Conservation (phyloP, 768 basidiomycete species). For the Termitomyces sp. region DNA sequence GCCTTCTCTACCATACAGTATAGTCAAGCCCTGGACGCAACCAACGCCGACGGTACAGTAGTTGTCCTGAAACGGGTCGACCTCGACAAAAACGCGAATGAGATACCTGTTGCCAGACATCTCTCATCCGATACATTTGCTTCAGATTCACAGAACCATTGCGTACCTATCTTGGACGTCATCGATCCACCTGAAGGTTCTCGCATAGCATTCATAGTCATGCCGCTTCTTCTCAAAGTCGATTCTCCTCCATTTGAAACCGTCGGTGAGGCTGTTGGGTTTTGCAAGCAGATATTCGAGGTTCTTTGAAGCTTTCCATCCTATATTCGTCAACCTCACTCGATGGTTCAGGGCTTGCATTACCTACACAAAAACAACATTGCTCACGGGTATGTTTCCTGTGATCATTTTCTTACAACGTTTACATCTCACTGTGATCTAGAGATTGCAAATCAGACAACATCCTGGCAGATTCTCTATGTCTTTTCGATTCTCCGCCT, state of each 20-base stretch:
- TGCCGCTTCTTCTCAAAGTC: conserved; percentile 16
- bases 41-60: conserved; percentile 20
- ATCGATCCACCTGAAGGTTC: conserved; percentile 13
- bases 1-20: neutral
- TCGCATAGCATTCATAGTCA: conserved; percentile 15
- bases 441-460: neutral
- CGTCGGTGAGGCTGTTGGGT: neutral
- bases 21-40: conserved; percentile 19
- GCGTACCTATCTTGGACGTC: conserved; percentile 20
- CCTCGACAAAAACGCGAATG: conserved; percentile 12
- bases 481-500: neutral
- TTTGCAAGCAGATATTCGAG: neutral
- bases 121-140: conserved; percentile 8
- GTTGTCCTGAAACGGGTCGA: conserved; percentile 22
- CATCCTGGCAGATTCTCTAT: neutral
- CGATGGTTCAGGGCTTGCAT: neutral
- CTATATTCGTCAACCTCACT: neutral
- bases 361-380: neutral
- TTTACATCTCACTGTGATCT: neutral
- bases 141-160: conserved; percentile 22
- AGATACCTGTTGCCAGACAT: conserved; percentile 22
- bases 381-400: neutral
- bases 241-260: neutral
- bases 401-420: neutral
- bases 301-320: neutral